Conservation (phyloP, 1,139 yeast genomes). For the Hanseniaspora sp. region DNA sequence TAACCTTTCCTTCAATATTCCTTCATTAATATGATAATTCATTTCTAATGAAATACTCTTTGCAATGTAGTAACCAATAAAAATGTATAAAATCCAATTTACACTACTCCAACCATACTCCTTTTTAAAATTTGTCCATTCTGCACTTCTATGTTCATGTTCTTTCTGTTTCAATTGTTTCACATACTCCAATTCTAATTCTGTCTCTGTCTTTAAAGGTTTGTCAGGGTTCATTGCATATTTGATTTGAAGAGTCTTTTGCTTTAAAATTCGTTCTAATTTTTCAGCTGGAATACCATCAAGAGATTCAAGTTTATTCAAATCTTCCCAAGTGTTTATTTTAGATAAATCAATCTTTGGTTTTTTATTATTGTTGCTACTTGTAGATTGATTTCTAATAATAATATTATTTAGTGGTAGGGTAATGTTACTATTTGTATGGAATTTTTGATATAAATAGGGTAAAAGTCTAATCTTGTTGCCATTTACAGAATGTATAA, state of each 20-base stretch:
- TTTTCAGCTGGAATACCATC: constrained; percentile 28
- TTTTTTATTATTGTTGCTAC: not conserved
- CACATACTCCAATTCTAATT: constrained; percentile 23
- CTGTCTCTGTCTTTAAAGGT: constrained; percentile 22
- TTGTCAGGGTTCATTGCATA: constrained; percentile 7
- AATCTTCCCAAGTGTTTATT: constrained; percentile 24
- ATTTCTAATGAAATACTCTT: constrained; percentile 12
- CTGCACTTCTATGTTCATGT: constrained; percentile 16
- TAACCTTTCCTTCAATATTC: constrained; percentile 7
- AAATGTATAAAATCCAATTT: constrained; percentile 11
- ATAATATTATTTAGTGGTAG: too few relatives aligned
- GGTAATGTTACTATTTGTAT: not conserved
- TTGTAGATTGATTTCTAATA: not conserved
- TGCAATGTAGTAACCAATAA: constrained; percentile 12
- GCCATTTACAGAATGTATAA: too few relatives aligned
- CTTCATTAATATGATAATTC: constrained; percentile 13
- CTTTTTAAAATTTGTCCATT: constrained; percentile 10
- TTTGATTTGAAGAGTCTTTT: constrained; percentile 24
- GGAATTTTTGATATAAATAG: not conserved
- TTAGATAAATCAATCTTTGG: not conserved
- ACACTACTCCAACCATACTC: constrained; percentile 12
- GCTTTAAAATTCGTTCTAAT: constrained; percentile 25
- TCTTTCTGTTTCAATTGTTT: constrained; percentile 23
- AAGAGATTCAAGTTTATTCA: constrained; percentile 24
- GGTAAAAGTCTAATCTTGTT: not conserved